These are phyloP conservation scores for Juncus effusus DNA, from an alignment of 176 grass and related monocot species.

Conservation along the genomic window DNA sequence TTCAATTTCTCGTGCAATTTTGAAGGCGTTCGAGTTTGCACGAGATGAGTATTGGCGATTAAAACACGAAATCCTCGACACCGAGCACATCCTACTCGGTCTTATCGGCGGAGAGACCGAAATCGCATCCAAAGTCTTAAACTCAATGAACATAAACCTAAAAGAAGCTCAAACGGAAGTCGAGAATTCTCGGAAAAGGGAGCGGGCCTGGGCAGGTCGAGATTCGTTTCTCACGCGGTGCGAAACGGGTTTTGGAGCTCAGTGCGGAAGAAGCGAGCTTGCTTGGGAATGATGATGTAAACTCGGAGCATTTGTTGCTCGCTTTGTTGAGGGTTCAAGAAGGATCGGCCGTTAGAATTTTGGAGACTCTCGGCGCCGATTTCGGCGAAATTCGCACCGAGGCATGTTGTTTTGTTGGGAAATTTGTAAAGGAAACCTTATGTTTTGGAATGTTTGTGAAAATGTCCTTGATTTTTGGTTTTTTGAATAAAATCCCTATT, in stretches of 20 bases:
- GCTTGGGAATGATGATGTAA: conserved; percentile 33
- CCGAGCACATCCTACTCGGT: conserved; percentile 87
- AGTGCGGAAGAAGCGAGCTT: conserved; percentile 36
- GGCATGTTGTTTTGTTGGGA: conserved; percentile 9
- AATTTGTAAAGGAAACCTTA: neutral
- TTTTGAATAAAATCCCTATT: neutral
- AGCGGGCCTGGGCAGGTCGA: conserved; percentile 22
- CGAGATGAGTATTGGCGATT: conserved; percentile 75
- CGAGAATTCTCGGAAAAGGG: conserved; percentile 34
- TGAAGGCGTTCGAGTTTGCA: no score
- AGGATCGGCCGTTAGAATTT: conserved; percentile 28
- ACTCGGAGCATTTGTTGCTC: conserved; percentile 36
- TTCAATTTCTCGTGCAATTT: no score
- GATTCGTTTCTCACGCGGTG: conserved; percentile 33
- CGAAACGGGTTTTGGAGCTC: conserved; percentile 42
- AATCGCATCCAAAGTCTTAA: conserved; percentile 13
- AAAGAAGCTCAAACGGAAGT: conserved; percentile 39
- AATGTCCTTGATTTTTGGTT: neutral
- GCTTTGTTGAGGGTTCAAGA: conserved; percentile 31
- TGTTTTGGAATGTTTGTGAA: neutral
- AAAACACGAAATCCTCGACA: conserved; percentile 92
- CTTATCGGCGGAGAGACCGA: conserved; percentile 60
- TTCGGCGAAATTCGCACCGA: conserved; percentile 30
- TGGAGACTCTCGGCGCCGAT: conserved; percentile 40
- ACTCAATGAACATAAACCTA: conserved; percentile 42